Evolutionary conservation across 2,329 filamentous ascomycete genomes (phyloP).

Genomic region (Colletotrichum incanum): DNA sequence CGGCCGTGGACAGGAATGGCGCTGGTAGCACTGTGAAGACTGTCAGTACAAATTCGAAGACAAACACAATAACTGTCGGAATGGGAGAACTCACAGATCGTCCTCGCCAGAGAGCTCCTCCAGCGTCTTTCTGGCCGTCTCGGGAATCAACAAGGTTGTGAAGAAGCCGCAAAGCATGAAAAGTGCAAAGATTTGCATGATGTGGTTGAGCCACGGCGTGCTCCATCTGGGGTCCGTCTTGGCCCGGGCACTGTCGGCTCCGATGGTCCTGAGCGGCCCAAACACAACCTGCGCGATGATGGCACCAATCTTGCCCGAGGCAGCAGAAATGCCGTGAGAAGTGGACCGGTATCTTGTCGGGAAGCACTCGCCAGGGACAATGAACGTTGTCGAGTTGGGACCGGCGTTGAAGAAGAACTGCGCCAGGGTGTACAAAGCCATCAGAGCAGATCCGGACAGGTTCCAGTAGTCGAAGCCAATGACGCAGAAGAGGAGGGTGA

Average conservation of each 20-base stretch:
- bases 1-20: slow-evolving; percentile 21
- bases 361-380: slow-evolving; percentile 76
- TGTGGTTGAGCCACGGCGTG: slow-evolving; percentile 43
- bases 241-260: slow-evolving; percentile 61
- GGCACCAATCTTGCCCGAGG: slow-evolving; percentile 72
- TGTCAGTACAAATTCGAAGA: neutral
- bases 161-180: slow-evolving; percentile 62
- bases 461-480: slow-evolving; percentile 64
- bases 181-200: slow-evolving; percentile 56
- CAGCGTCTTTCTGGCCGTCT: slow-evolving; percentile 58
- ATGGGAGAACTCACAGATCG: slow-evolving; percentile 35
- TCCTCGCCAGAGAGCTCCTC: slow-evolving; percentile 65
- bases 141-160: slow-evolving; percentile 64
- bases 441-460: slow-evolving; percentile 38
- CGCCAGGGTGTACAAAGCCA: slow-evolving; percentile 26
- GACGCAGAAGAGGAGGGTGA: slow-evolving; percentile 63
- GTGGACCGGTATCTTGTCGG: slow-evolving; percentile 75
- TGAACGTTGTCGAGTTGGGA: slow-evolving; percentile 75
- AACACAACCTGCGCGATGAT: slow-evolving; percentile 67
- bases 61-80: too few species aligned
- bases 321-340: slow-evolving; percentile 74
- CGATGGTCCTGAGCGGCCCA: slow-evolving; percentile 58
- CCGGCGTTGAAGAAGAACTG: slow-evolving; percentile 53
- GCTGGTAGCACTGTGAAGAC: slow-evolving; percentile 23
- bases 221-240: slow-evolving; percentile 41